Percentiles rank a stretch among this genome's conserved stretches.
phyloP scores from a whole-genome alignment of 345 rosid genomes.

The Aethionema arabicum region DNA sequence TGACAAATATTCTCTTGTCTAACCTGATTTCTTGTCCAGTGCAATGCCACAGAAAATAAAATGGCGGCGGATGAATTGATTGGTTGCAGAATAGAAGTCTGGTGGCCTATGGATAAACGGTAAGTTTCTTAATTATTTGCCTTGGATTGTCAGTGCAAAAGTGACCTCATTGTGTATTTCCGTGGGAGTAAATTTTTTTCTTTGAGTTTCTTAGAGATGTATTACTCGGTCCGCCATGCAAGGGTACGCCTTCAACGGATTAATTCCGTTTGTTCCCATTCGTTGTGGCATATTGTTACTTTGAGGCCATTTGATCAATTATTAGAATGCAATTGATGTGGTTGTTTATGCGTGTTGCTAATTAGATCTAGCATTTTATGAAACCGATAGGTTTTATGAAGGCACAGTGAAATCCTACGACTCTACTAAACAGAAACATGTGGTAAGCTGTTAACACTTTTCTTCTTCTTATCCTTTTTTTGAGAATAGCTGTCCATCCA shows the following conservation, averaged over 20 bases:
- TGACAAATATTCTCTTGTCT: slow-evolving; percentile 12
- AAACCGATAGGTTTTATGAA: slow-evolving; percentile 75
- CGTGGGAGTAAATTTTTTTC: not conserved
- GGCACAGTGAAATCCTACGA: slow-evolving; percentile 92
- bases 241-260: slow-evolving; percentile 5
- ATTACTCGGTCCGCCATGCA: slow-evolving; percentile 17
- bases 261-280: slow-evolving; percentile 5
- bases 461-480: slow-evolving; percentile 8
- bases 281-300: slow-evolving; percentile 10
- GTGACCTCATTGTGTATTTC: slow-evolving; percentile 1
- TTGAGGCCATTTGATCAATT: slow-evolving; percentile 2
- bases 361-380: slow-evolving; percentile 20
- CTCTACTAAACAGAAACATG: slow-evolving; percentile 73
- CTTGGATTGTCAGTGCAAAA: slow-evolving; percentile 19
- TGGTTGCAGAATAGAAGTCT: slow-evolving; percentile 82
- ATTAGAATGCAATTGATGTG: slow-evolving; percentile 7
- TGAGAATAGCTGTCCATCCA: slow-evolving; percentile 13
- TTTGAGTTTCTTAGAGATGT: not conserved
- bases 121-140: slow-evolving; percentile 40
- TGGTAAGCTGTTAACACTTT: slow-evolving; percentile 54
- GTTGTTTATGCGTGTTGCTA: slow-evolving; percentile 16
- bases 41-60: slow-evolving; percentile 56
- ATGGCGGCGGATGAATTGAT: slow-evolving; percentile 63
- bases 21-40: slow-evolving; percentile 47
- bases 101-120: slow-evolving; percentile 99